Evolutionary conservation across 306 rosid species (phyloP).

Genomic region (Crotalaria pallida): DNA sequence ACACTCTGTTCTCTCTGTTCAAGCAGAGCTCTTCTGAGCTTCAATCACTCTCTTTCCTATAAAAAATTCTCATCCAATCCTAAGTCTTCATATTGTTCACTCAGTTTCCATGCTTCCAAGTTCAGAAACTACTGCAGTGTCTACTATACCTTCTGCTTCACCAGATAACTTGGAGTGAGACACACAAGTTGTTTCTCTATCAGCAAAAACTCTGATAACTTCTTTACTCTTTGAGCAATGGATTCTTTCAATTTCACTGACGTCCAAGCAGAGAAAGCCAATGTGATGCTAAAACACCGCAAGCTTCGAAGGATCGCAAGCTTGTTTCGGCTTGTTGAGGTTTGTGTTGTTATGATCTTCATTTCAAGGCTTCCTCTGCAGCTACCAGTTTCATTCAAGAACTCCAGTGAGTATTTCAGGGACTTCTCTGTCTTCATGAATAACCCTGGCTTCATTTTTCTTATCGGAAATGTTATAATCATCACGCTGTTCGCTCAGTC

Average conservation of each 20-base stretch:
- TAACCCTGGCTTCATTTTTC: conserved; percentile 62
- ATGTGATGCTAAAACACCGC: conserved; percentile 41
- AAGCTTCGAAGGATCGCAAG: conserved; percentile 46
- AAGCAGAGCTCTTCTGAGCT: neutral
- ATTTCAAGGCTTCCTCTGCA: conserved; percentile 51
- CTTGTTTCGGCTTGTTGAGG: conserved; percentile 52
- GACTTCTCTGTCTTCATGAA: conserved; percentile 39
- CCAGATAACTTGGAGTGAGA: conserved; percentile 35
- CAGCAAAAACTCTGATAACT: neutral
- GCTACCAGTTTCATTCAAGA: conserved; percentile 53
- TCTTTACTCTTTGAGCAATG: conserved; percentile 25
- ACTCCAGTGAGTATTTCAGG: conserved; percentile 48
- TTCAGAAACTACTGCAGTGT: conserved; percentile 4
- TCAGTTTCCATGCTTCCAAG: conserved; percentile 43
- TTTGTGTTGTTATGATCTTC: conserved; percentile 46
- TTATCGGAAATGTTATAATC: conserved; percentile 67
- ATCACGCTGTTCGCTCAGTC: conserved; percentile 65
- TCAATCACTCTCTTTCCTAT: neutral
- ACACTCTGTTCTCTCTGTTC: conserved; percentile 23
- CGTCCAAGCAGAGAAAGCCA: conserved; percentile 65
- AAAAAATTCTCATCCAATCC: neutral
- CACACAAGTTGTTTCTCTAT: neutral
- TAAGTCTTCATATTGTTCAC: conserved; percentile 2
- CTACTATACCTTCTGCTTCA: conserved; percentile 14
- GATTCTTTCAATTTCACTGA: conserved; percentile 50